Evolutionary conservation across 1,139 yeast species (phyloP).

Genomic region (Oligophagozyma castellii): DNA sequence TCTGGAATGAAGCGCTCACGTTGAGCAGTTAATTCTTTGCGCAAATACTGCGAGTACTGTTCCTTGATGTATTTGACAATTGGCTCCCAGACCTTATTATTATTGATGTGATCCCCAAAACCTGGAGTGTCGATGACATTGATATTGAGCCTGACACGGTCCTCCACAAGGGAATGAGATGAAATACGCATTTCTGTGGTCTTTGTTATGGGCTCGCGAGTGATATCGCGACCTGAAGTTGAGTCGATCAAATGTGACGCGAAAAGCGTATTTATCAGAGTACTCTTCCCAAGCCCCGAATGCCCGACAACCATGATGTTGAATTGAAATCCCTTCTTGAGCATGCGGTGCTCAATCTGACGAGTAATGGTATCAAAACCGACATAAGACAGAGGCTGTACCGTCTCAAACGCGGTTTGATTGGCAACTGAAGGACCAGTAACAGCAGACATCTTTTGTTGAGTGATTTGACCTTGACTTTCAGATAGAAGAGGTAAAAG

Average conservation of each 20-base stretch:
- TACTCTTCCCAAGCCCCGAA: slow-evolving; percentile 90
- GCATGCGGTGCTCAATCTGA: slow-evolving; percentile 83
- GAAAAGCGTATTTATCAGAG: slow-evolving; percentile 79
- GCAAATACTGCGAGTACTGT: slow-evolving; percentile 84
- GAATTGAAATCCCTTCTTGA: slow-evolving; percentile 89
- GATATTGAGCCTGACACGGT: slow-evolving; percentile 72
- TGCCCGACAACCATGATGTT: slow-evolving; percentile 90
- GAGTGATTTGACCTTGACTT: too few relatives aligned
- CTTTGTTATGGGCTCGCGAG: slow-evolving; percentile 63
- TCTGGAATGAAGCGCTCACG: slow-evolving; percentile 76
- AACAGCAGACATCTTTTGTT: slow-evolving; percentile 14
- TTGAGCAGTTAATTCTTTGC: slow-evolving; percentile 93
- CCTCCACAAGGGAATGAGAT: slow-evolving; percentile 60
- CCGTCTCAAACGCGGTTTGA: too few relatives aligned
- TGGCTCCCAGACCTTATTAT: slow-evolving; percentile 96
- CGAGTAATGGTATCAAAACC: slow-evolving; percentile 95
- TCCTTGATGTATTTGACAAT: slow-evolving; percentile 90
- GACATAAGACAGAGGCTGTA: slow-evolving; percentile 45
- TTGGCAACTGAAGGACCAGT: too few relatives aligned
- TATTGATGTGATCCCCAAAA: slow-evolving; percentile 91
- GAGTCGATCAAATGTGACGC: slow-evolving; percentile 67
- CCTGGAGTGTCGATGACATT: slow-evolving; percentile 96
- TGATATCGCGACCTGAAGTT: slow-evolving; percentile 35
- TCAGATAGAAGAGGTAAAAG: too few relatives aligned
- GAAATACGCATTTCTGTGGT: slow-evolving; percentile 80